phyloP scores from a whole-genome alignment of 2,329 filamentous ascomycete species.

The Alternaria viburni region DNA sequence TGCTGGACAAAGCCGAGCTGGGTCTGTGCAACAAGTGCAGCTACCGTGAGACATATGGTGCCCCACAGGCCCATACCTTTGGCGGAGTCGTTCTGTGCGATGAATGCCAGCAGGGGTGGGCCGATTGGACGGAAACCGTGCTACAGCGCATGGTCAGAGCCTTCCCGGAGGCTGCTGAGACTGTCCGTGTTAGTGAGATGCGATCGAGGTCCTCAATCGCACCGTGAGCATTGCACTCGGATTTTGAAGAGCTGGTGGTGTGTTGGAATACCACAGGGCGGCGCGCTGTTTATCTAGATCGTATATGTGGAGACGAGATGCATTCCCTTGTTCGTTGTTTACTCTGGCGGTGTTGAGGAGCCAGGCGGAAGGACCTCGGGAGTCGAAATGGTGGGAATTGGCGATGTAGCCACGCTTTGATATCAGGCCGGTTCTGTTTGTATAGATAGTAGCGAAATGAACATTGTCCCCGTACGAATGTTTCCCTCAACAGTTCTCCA shows the following conservation, averaged over 20 bases:
- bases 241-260: neutral
- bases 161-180: neutral
- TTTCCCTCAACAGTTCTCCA: too few relatives aligned
- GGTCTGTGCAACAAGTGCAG: neutral
- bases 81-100: neutral
- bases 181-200: neutral
- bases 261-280: neutral
- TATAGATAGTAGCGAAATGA: neutral
- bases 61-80: slow-evolving; percentile 1
- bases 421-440: neutral
- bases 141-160: slow-evolving; percentile 2
- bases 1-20: neutral
- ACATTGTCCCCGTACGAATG: too few relatives aligned
- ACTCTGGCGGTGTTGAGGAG: too few relatives aligned
- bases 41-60: neutral
- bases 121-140: neutral
- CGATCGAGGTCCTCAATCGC: neutral
- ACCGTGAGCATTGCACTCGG: too few relatives aligned
- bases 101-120: neutral
- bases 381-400: neutral
- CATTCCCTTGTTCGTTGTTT: too few relatives aligned
- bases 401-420: neutral
- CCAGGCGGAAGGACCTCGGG: too few relatives aligned
- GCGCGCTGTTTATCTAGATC: too few relatives aligned
- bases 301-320: too few relatives aligned